Conservation (phyloP, 2,329 filamentous ascomycete species). For the Calonectria naviculata region DNA sequence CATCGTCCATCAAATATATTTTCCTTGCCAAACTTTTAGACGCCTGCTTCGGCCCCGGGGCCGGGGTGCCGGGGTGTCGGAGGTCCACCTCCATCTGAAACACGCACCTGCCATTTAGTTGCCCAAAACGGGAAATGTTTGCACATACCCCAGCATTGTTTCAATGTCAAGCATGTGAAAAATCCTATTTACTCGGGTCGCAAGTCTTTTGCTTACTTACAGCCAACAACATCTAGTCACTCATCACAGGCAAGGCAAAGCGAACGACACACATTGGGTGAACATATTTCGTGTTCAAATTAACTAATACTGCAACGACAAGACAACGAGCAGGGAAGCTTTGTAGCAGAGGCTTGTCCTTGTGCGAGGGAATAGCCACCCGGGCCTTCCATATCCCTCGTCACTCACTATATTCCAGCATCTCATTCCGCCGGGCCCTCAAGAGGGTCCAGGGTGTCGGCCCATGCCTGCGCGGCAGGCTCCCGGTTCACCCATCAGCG, state of each 20-base stretch:
- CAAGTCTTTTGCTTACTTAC: not conserved
- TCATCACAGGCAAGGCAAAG: not conserved
- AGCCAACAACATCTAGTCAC: not conserved
- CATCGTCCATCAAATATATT: not conserved
- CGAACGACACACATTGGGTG: conserved; percentile 19
- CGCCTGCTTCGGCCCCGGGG: conserved; percentile 6
- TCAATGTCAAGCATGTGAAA: not conserved
- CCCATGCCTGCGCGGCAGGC: conserved; percentile 35
- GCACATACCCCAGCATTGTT: not conserved
- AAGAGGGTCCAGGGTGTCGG: conserved; percentile 30
- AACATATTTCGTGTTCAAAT: conserved; percentile 48
- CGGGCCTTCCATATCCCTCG: conserved; percentile 40
- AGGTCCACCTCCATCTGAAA: conserved; percentile 21
- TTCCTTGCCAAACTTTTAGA: not conserved
- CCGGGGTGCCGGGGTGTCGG: conserved; percentile 4
- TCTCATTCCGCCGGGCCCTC: conserved; percentile 40
- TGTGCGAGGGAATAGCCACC: conserved; percentile 44
- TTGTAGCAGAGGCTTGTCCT: conserved; percentile 49
- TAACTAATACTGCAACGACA: conserved; percentile 57
- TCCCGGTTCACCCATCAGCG: conserved; percentile 28
- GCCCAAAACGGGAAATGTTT: conserved; percentile 14
- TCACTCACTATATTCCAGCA: conserved; percentile 48
- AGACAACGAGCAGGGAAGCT: conserved; percentile 53
- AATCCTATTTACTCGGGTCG: too few species aligned
- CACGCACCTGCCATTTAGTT: not conserved